phyloP scores from a whole-genome alignment of 2,329 filamentous ascomycete genomes.

The Fusarium hostae region DNA sequence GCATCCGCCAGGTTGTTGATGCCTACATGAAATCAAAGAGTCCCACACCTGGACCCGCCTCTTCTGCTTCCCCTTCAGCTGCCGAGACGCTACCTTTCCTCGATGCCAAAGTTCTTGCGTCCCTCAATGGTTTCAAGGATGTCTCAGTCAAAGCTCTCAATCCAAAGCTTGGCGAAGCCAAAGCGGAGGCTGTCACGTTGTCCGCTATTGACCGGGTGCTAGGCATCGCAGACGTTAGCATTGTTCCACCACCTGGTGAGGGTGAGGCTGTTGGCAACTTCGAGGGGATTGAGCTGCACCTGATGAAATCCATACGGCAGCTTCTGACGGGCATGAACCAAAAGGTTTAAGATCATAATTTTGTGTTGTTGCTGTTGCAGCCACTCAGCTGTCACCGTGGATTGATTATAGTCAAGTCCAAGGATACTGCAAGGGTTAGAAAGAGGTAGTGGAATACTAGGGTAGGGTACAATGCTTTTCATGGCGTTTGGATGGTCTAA shows the following conservation, averaged over 20 bases:
- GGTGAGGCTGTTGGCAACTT: constrained; percentile 50
- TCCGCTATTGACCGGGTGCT: constrained; percentile 63
- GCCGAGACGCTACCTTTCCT: constrained; percentile 47
- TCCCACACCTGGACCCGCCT: constrained; percentile 47
- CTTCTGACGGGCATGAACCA: constrained; percentile 55
- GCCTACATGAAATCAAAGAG: constrained; percentile 55
- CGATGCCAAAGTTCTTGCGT: constrained; percentile 55
- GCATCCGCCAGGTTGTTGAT: constrained; percentile 55
- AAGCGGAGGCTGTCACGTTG: constrained; percentile 59
- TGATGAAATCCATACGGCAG: constrained; percentile 55
- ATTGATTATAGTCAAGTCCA: neutral
- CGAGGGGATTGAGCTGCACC: constrained; percentile 54
- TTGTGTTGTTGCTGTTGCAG: neutral
- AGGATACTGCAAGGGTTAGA: neutral
- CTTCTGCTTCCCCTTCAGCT: constrained; percentile 38
- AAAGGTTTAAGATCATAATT: constrained; percentile 44
- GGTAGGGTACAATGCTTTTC: constrained; percentile 30
- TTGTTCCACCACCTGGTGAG: constrained; percentile 50
- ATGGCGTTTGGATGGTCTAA: constrained; percentile 44
- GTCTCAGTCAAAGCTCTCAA: constrained; percentile 58
- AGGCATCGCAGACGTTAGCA: constrained; percentile 58
- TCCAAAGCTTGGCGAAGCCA: constrained; percentile 53
- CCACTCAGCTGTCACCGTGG: neutral
- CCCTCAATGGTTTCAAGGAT: constrained; percentile 58
- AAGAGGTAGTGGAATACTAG: constrained; percentile 19